Evolutionary conservation across 2,329 filamentous ascomycete species (phyloP).

Genomic region (Pseudocercospora pini-densiflorae): DNA sequence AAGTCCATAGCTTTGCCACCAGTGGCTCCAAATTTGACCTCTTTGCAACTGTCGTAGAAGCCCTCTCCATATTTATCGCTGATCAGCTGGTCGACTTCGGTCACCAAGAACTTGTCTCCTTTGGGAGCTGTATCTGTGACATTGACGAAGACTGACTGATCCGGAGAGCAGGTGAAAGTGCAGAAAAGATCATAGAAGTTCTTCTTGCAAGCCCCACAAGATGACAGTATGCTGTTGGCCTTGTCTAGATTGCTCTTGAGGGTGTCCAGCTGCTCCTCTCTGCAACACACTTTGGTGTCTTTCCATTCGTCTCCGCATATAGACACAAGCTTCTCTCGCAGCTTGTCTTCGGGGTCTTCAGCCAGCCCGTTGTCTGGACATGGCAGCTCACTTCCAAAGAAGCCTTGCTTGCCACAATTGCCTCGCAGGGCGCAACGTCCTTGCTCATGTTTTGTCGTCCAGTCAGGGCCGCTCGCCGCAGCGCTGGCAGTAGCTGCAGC

Average conservation of each 20-base stretch:
- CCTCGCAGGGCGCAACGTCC: slow-evolving; percentile 90
- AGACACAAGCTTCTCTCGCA: slow-evolving; percentile 78
- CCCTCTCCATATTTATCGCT: slow-evolving; percentile 81
- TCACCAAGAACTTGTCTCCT: slow-evolving; percentile 69
- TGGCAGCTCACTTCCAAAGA: slow-evolving; percentile 87
- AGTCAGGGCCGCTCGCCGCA: slow-evolving; percentile 21
- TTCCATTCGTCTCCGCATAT: slow-evolving; percentile 89
- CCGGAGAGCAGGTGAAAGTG: slow-evolving; percentile 96
- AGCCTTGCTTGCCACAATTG: slow-evolving; percentile 86
- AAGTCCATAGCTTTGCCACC: slow-evolving; percentile 94
- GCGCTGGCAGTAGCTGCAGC: not conserved
- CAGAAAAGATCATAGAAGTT: slow-evolving; percentile 99
- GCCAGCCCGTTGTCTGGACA: slow-evolving; percentile 91
- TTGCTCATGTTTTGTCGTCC: slow-evolving; percentile 66
- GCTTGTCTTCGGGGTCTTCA: slow-evolving; percentile 69
- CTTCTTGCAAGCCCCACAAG: slow-evolving; percentile 94
- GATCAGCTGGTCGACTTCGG: slow-evolving; percentile 87
- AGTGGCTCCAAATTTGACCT: slow-evolving; percentile 96
- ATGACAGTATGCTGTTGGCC: slow-evolving; percentile 85
- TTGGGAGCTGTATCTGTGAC: slow-evolving; percentile 74
- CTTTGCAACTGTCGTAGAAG: slow-evolving; percentile 97
- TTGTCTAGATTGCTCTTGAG: slow-evolving; percentile 84
- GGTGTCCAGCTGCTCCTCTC: slow-evolving; percentile 76
- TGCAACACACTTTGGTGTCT: slow-evolving; percentile 83
- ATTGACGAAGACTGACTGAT: slow-evolving; percentile 95